Evolutionary conservation across 2,329 filamentous ascomycete genomes (phyloP).

Genomic region (Purpureocillium lavendulum): DNA sequence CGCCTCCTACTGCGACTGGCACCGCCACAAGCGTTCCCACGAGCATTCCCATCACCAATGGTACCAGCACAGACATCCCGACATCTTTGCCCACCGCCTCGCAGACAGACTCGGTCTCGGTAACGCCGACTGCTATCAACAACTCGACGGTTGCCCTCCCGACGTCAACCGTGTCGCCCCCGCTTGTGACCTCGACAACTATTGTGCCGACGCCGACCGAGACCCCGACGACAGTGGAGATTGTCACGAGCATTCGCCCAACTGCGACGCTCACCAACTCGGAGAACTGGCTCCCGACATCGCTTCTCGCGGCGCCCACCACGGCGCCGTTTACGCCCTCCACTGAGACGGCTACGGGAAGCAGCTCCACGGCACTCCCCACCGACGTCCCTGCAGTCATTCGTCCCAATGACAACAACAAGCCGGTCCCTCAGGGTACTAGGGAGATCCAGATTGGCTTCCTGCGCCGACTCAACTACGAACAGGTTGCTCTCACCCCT

Average conservation of each 20-base stretch:
- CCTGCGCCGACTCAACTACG: constrained; percentile 70
- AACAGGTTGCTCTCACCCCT: constrained; percentile 65
- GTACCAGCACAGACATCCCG: not conserved
- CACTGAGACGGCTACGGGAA: constrained; percentile 26
- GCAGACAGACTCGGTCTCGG: constrained; percentile 1
- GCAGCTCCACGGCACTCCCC: constrained; percentile 48
- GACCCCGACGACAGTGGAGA: constrained; percentile 11
- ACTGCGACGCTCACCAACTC: constrained; percentile 35
- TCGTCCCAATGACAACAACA: constrained; percentile 52
- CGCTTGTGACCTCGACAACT: constrained; percentile 2
- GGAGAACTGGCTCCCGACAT: constrained; percentile 47
- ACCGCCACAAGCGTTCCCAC: constrained; percentile 2
- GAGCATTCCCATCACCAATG: constrained; percentile 4
- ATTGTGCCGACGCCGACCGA: constrained; percentile 6
- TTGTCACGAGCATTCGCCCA: constrained; percentile 30
- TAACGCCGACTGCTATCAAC: constrained; percentile 1
- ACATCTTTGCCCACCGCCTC: not conserved
- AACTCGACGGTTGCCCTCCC: constrained; percentile 5
- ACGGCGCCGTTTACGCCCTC: constrained; percentile 23
- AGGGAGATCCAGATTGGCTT: constrained; percentile 81
- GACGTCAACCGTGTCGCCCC: not conserved
- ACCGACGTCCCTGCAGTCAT: constrained; percentile 67
- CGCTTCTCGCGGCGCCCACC: constrained; percentile 48
- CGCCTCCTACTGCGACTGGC: constrained; percentile 1
- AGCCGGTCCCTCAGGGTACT: constrained; percentile 50